Percentiles rank a stretch among this genome's conserved stretches.
Evolutionary conservation across 352 stramenopile species (phyloP).

Genomic region (Globisporangium middletonii): DNA sequence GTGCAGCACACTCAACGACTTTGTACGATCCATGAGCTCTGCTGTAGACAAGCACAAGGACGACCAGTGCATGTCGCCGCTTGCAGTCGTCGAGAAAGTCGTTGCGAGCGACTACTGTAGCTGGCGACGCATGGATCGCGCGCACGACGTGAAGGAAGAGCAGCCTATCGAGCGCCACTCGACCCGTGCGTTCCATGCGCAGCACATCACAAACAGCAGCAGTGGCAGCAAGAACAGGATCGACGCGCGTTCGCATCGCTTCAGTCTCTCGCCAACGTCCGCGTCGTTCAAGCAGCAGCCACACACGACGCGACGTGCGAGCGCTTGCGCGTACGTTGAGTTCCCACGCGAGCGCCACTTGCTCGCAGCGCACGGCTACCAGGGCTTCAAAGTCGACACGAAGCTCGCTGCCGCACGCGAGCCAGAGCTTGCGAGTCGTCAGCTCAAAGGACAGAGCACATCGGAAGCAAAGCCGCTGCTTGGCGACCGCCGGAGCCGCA

Average conservation of each 20-base stretch:
- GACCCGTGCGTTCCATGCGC: not conserved
- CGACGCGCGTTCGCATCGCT: no score
- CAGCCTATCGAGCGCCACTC: not conserved
- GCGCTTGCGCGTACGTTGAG: conserved; percentile 7
- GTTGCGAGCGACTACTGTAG: conserved; percentile 24
- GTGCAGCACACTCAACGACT: not conserved
- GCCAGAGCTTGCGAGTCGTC: not conserved
- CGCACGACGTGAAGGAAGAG: not conserved
- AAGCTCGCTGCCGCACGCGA: conserved; percentile 2
- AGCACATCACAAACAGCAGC: not conserved
- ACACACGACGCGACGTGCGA: not conserved
- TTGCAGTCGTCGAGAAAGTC: conserved; percentile 12
- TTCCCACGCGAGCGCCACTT: conserved; percentile 6
- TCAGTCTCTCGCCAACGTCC: no score
- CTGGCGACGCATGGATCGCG: conserved; percentile 8
- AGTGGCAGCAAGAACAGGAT: not conserved
- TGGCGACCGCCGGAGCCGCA: not conserved
- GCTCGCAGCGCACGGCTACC: not conserved
- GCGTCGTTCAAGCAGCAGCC: not conserved
- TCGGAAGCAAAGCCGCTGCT: conserved; percentile 5
- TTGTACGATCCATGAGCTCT: conserved; percentile 1
- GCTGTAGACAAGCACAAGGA: not conserved
- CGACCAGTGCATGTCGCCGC: not conserved
- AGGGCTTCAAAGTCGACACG: conserved; percentile 9
- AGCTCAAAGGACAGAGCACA: not conserved